Evolutionary conservation across 257 asterid species (phyloP).

Genomic region (Lycium ferocissimum): DNA sequence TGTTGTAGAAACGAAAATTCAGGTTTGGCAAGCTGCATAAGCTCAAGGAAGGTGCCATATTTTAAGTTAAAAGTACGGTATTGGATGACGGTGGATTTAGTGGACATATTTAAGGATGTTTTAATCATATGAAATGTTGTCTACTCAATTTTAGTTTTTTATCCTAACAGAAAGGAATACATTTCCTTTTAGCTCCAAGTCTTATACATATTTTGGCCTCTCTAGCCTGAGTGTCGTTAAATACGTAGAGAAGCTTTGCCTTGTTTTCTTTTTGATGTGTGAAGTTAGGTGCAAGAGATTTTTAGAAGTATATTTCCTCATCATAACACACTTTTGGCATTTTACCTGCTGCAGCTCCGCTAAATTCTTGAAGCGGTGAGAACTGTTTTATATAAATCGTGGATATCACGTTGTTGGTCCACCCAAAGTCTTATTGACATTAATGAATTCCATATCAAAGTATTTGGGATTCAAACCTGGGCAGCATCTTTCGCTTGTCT

Average conservation of each 20-base stretch:
- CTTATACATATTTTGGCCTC: conserved; percentile 5
- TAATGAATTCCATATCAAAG: neutral
- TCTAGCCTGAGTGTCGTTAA: neutral
- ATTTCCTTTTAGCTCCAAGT: neutral
- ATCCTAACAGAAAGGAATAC: conserved; percentile 18
- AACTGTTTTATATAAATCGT: neutral
- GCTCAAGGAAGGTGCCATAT: neutral
- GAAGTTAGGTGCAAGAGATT: neutral
- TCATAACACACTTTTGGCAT: neutral
- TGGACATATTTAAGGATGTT: neutral
- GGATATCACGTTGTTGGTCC: neutral
- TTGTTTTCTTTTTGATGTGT: neutral
- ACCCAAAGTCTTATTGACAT: neutral
- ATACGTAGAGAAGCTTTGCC: neutral
- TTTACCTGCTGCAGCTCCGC: neutral
- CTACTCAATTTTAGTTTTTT: neutral
- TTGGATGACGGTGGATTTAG: neutral
- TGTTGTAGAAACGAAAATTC: neutral
- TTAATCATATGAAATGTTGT: conserved; percentile 1
- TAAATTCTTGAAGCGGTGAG: neutral
- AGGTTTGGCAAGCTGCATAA: neutral
- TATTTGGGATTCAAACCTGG: neutral
- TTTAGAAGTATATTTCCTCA: neutral
- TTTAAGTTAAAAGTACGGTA: neutral
- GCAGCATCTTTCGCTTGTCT: neutral